Evolutionary conservation across 1,284 basidiomycete genomes (phyloP).

Genomic region (Caloboletus firmus): DNA sequence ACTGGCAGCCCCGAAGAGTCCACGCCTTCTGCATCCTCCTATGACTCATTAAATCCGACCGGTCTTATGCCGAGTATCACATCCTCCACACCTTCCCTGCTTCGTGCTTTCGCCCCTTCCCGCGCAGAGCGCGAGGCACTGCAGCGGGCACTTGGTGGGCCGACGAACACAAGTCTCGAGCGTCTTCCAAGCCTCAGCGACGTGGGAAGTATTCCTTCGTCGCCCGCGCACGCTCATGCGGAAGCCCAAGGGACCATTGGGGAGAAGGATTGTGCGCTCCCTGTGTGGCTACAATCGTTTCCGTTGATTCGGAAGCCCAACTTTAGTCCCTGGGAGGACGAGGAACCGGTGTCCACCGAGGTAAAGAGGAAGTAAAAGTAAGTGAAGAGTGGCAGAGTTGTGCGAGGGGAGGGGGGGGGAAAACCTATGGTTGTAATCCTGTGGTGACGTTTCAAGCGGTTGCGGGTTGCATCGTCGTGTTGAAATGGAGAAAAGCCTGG

Average conservation of each 20-base stretch:
- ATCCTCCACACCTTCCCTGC: slow-evolving; percentile 47
- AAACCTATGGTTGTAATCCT: slow-evolving; percentile 5
- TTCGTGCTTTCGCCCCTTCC: slow-evolving; percentile 80
- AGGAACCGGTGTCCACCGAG: slow-evolving; percentile 40
- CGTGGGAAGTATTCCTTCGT: slow-evolving; percentile 64
- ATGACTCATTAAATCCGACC: slow-evolving; percentile 58
- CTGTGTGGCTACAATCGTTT: slow-evolving; percentile 55
- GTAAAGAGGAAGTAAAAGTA: slow-evolving; percentile 24
- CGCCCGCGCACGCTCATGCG: slow-evolving; percentile 51
- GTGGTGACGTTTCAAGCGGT: slow-evolving; percentile 15
- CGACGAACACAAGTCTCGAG: slow-evolving; percentile 69
- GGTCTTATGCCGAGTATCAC: slow-evolving; percentile 44
- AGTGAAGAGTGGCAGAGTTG: neutral
- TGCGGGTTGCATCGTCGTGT: slow-evolving; percentile 14
- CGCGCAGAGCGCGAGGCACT: slow-evolving; percentile 78
- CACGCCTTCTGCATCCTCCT: slow-evolving; percentile 24
- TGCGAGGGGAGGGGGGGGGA: neutral
- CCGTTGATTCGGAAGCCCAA: slow-evolving; percentile 56
- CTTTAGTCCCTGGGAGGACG: slow-evolving; percentile 69
- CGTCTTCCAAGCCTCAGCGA: slow-evolving; percentile 70
- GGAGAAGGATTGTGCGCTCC: slow-evolving; percentile 38
- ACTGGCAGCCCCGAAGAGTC: slow-evolving; percentile 14
- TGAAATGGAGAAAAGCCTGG: slow-evolving; percentile 17
- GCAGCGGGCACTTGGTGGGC: slow-evolving; percentile 65
- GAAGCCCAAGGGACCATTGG: slow-evolving; percentile 31